Conservation (phyloP, 2,329 filamentous ascomycete species). For the Colletotrichum theobromicola region DNA sequence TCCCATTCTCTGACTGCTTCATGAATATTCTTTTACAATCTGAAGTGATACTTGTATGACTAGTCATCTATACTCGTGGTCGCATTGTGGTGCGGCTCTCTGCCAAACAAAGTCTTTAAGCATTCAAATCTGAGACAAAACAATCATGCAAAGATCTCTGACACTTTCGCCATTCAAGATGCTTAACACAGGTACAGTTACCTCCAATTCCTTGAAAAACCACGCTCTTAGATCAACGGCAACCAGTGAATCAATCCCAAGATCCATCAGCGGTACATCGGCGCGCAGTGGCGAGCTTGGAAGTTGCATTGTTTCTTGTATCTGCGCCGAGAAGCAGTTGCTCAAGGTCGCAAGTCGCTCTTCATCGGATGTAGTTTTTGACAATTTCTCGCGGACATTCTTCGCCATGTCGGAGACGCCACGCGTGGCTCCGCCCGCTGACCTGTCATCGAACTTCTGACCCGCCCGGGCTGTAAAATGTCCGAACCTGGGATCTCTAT, state of each 20-base stretch:
- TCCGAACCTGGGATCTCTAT: background rate
- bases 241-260: constrained; percentile 31
- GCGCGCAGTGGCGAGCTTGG: background rate
- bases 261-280: background rate
- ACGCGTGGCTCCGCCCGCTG: too few relatives aligned
- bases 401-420: background rate
- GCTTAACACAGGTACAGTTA: constrained; percentile 50
- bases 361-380: background rate
- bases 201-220: constrained; percentile 48
- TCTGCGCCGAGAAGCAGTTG: background rate
- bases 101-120: background rate
- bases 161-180: constrained; percentile 39
- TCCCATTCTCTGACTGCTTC: too few relatives aligned
- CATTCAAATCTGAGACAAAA: background rate
- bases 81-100: background rate
- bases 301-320: constrained; percentile 1
- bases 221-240: constrained; percentile 46
- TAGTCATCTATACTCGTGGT: background rate
- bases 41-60: too few relatives aligned
- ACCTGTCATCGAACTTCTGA: background rate
- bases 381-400: background rate
- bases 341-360: background rate
- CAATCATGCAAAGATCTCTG: background rate
- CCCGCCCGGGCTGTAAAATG: background rate
- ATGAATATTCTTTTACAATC: background rate